phyloP scores from a whole-genome alignment of 2,329 filamentous ascomycete species.

The Sclerotinia nivalis region DNA sequence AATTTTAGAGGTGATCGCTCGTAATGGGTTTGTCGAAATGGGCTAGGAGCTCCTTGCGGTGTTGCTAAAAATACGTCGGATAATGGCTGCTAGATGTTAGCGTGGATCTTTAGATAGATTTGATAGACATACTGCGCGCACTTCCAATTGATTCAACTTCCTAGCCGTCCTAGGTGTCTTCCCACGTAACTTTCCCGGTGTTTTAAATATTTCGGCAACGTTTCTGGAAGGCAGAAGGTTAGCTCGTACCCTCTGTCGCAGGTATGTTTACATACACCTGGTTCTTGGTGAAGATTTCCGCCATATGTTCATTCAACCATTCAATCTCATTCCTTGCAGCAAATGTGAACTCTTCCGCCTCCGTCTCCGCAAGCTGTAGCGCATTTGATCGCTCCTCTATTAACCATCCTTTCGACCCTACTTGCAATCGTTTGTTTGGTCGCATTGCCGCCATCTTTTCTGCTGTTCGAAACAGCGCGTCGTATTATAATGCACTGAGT shows the following conservation, averaged over 20 bases:
- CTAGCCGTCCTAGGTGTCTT: conserved; percentile 75
- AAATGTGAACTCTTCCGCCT: conserved; percentile 91
- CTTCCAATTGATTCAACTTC: conserved; percentile 58
- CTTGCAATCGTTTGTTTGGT: conserved; percentile 57
- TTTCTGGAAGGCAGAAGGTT: conserved; percentile 58
- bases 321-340: conserved; percentile 92
- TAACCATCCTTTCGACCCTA: conserved; percentile 85
- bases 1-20: conserved; percentile 50
- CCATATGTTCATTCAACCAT: conserved; percentile 99
- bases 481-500: conserved; percentile 24
- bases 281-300: conserved; percentile 83
- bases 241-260: conserved; percentile 24
- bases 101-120: conserved; percentile 11
- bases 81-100: conserved; percentile 51
- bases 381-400: conserved; percentile 79
- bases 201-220: conserved; percentile 94
- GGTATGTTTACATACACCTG: conserved; percentile 67
- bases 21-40: conserved; percentile 43
- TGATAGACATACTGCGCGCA: conserved; percentile 59
- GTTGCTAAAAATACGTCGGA: conserved; percentile 60
- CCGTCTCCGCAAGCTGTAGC: conserved; percentile 71
- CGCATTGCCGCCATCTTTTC: conserved; percentile 41
- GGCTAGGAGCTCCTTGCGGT: conserved; percentile 50
- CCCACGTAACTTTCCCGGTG: conserved; percentile 77
- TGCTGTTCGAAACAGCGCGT: conserved; percentile 40